Evolutionary conservation across 1,284 basidiomycete species (phyloP).

Genomic region (Microbotryum saponariae): DNA sequence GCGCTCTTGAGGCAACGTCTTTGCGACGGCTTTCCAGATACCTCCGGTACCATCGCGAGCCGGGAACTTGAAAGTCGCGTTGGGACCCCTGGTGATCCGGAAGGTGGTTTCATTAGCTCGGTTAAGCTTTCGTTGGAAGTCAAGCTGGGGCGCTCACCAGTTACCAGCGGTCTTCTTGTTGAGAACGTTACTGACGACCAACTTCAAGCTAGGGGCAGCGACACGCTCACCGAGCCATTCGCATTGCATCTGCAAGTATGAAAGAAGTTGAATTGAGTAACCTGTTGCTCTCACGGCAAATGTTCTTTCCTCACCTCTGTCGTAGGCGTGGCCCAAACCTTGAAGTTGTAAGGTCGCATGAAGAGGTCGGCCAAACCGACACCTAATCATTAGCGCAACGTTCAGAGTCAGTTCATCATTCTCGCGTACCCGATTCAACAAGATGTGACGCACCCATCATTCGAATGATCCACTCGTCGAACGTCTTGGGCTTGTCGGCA

Average conservation of each 20-base stretch:
- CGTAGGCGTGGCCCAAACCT: constrained; percentile 50
- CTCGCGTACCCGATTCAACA: neutral
- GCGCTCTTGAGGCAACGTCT: constrained; percentile 44
- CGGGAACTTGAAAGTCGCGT: constrained; percentile 51
- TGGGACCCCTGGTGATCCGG: constrained; percentile 39
- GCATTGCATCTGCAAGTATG: constrained; percentile 47
- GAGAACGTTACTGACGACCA: constrained; percentile 48
- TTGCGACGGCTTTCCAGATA: constrained; percentile 50
- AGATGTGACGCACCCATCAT: constrained; percentile 42
- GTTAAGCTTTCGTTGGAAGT: neutral
- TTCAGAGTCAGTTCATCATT: neutral
- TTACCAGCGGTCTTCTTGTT: constrained; percentile 48
- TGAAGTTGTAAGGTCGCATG: constrained; percentile 52
- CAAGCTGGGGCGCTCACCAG: constrained; percentile 38
- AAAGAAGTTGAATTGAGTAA: neutral
- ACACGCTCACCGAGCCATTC: constrained; percentile 52
- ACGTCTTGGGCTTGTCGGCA: constrained; percentile 42
- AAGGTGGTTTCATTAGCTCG: neutral
- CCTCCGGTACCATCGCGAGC: constrained; percentile 49
- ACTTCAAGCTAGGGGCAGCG: constrained; percentile 48
- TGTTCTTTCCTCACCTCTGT: constrained; percentile 37
- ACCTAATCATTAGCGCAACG: constrained; percentile 24
- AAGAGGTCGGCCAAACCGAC: constrained; percentile 49
- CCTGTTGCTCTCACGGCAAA: neutral
- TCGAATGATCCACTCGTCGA: constrained; percentile 49